Percentiles rank a stretch among this genome's conserved stretches.
Conservation (phyloP, 352 stramenopile genomes). For the Globisporangium alternatum region DNA sequence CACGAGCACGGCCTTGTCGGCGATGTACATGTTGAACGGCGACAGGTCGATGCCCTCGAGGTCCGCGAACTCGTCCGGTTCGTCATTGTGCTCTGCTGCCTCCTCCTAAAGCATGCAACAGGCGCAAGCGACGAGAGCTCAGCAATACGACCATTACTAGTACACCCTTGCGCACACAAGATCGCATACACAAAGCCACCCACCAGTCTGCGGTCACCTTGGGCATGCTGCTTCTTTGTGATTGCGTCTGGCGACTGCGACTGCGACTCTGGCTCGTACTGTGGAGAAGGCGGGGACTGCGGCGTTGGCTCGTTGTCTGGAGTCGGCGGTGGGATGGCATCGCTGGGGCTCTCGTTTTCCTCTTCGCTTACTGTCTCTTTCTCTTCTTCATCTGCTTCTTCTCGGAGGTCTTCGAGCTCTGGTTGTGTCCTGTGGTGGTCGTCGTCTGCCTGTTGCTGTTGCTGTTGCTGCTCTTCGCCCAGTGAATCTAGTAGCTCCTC, state of each 20-base stretch:
- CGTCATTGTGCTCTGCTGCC: not conserved
- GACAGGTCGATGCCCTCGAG: constrained; percentile 45
- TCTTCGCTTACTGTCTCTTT: not conserved
- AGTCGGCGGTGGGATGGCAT: not conserved
- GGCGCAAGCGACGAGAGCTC: not conserved
- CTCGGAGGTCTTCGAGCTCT: not conserved
- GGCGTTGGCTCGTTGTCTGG: not conserved
- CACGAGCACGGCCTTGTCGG: constrained; percentile 43
- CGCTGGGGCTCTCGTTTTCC: not conserved
- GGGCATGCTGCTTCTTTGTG: not conserved
- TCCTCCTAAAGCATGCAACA: not conserved
- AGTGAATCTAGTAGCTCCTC: not conserved
- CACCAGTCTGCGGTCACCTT: constrained; percentile 10
- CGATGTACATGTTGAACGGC: constrained; percentile 58
- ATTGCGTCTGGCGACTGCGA: not conserved
- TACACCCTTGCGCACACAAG: not conserved
- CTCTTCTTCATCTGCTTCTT: not conserved
- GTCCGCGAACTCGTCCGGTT: constrained; percentile 23
- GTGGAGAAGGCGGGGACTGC: not conserved
- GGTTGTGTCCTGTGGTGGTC: not conserved
- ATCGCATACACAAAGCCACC: not conserved
- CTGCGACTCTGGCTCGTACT: not conserved
- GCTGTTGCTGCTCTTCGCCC: not conserved
- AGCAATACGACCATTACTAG: not conserved
- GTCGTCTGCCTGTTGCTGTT: not conserved